Conservation (phyloP, 148 eudicot genomes). For the Heliamphora exappendiculata region DNA sequence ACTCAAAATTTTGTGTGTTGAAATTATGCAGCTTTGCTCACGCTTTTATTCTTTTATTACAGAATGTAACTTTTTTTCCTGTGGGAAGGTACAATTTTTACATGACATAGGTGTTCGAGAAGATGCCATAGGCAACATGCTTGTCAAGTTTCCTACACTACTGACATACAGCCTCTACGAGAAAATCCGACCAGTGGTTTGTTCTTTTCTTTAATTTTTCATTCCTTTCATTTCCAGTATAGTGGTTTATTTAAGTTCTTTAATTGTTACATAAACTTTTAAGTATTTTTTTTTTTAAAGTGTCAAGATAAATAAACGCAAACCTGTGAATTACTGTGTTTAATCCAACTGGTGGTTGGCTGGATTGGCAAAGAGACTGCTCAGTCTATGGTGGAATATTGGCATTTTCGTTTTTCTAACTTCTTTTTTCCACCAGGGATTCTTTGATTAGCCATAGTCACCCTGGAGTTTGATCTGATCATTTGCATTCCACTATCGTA, state of each 20-base stretch:
- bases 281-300: background rate
- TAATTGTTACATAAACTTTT: background rate
- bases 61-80: background rate
- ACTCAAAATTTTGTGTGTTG: background rate
- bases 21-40: background rate
- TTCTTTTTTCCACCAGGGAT: too few species aligned
- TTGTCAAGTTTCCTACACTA: conserved; percentile 75
- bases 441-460: too few species aligned
- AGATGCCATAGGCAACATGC: conserved; percentile 72
- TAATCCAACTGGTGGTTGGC: background rate
- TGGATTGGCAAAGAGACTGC: background rate
- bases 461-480: background rate
- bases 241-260: background rate
- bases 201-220: conserved; percentile 15
- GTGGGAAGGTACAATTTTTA: conserved; percentile 67
- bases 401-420: too few species aligned
- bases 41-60: background rate
- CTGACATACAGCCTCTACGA: conserved; percentile 87
- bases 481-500: too few species aligned
- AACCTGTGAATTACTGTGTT: background rate
- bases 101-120: conserved; percentile 81
- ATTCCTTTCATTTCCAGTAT: conserved; percentile 7
- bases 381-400: background rate
- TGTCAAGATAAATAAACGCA: background rate
- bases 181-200: conserved; percentile 99